These are phyloP conservation scores for Phaeosphaeriaceae sp. DNA, from an alignment of 2,329 filamentous ascomycete genomes.

Conservation along the genomic window DNA sequence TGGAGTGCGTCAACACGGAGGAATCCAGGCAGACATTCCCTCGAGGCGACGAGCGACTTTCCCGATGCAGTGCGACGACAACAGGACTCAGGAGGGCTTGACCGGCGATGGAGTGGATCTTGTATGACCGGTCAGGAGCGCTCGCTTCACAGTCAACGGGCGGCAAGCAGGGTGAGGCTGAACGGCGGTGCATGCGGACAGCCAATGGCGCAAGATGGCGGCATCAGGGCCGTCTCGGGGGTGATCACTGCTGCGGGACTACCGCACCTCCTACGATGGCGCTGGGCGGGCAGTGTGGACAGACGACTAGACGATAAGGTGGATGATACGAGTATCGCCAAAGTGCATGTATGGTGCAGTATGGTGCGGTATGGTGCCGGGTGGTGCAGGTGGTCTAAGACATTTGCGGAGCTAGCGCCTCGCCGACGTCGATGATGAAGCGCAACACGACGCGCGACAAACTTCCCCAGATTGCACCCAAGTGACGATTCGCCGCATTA, in stretches of 20 bases:
- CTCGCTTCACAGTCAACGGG: slow-evolving; percentile 9
- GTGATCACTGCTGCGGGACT: neutral
- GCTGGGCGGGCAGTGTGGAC: neutral
- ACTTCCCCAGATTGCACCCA: slow-evolving; percentile 24
- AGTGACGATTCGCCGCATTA: slow-evolving; percentile 22
- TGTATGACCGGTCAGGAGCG: slow-evolving; percentile 33
- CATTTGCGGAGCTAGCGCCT: neutral
- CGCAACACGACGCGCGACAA: neutral
- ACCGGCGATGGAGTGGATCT: slow-evolving; percentile 29
- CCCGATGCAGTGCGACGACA: slow-evolving; percentile 3
- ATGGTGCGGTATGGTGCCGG: no score
- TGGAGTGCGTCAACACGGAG: neutral
- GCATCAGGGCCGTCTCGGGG: neutral
- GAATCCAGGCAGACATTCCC: neutral
- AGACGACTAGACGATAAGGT: neutral
- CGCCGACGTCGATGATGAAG: neutral
- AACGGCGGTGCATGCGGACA: neutral
- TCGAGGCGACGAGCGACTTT: slow-evolving; percentile 9
- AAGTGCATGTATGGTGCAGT: no score
- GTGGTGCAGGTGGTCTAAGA: no score
- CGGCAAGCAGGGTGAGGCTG: slow-evolving; percentile 6
- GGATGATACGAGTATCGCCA: neutral
- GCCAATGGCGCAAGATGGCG: slow-evolving; percentile 22
- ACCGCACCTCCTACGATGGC: no score
- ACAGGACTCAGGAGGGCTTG: slow-evolving; percentile 23